Percentiles rank a stretch among this genome's conserved stretches.
Evolutionary conservation across 139 green algal genomes (phyloP).

Genomic region (Micractinium sp.): DNA sequence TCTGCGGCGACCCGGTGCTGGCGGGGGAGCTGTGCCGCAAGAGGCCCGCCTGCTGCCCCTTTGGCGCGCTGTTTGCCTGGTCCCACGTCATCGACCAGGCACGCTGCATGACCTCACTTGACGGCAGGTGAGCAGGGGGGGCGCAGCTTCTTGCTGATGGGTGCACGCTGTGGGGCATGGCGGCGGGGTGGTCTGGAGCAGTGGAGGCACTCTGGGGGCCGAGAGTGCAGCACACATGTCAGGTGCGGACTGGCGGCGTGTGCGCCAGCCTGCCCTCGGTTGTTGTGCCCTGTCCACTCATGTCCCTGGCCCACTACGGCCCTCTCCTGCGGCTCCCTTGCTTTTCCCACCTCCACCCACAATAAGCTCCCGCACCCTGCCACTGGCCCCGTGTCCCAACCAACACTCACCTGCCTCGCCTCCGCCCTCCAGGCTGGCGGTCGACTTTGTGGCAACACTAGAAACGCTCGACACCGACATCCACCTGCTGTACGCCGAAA

Average conservation of each 20-base stretch:
- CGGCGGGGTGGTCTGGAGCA: not conserved
- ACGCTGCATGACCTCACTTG: not conserved
- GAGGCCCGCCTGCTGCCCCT: conserved; percentile 17
- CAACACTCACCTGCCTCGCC: too few species aligned
- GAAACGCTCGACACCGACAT: not conserved
- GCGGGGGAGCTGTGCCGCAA: conserved; percentile 14
- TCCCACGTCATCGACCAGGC: conserved; percentile 28
- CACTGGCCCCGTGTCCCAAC: too few species aligned
- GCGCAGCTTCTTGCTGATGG: too few species aligned
- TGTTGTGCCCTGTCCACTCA: not conserved
- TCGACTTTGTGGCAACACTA: not conserved
- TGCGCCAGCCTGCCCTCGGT: too few species aligned
- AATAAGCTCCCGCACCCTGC: too few species aligned
- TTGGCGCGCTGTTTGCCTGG: not conserved
- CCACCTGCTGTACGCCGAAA: not conserved
- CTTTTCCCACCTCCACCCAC: not conserved
- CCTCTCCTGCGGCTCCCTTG: not conserved
- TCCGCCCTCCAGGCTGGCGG: not conserved
- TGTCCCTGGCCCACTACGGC: not conserved
- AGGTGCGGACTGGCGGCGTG: not conserved
- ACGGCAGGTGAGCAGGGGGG: not conserved
- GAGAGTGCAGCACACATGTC: not conserved
- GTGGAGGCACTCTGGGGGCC: not conserved
- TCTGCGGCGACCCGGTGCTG: conserved; percentile 19
- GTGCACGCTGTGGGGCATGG: not conserved